Evolutionary conservation across 2,329 filamentous ascomycete genomes (phyloP).

Genomic region (Bipolaris cookei): DNA sequence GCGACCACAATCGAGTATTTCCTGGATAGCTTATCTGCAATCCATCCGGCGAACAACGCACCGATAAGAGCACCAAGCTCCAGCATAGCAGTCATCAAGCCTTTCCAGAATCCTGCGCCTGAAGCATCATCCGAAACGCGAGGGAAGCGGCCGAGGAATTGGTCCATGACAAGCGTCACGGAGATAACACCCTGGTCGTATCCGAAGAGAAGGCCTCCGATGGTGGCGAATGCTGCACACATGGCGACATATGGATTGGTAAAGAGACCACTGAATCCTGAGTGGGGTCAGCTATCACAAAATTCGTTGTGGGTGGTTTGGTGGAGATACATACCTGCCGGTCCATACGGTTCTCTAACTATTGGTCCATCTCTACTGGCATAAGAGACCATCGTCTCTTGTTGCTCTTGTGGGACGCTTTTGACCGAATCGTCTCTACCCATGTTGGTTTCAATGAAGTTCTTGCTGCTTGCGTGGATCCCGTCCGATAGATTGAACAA

Average conservation of each 20-base stretch:
- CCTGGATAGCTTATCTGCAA: slow-evolving; percentile 60
- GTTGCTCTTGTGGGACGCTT: slow-evolving; percentile 28
- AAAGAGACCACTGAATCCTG: slow-evolving; percentile 57
- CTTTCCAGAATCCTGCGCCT: slow-evolving; percentile 55
- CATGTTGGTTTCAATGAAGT: slow-evolving; percentile 13
- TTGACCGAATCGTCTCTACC: slow-evolving; percentile 29
- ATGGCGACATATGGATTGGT: slow-evolving; percentile 58
- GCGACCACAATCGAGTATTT: slow-evolving; percentile 61
- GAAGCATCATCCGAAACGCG: slow-evolving; percentile 51
- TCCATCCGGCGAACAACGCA: slow-evolving; percentile 51
- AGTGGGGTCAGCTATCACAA: slow-evolving; percentile 9
- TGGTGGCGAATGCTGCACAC: slow-evolving; percentile 59
- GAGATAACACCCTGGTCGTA: slow-evolving; percentile 56
- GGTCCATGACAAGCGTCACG: slow-evolving; percentile 60
- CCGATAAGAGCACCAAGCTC: slow-evolving; percentile 59
- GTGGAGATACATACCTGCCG: slow-evolving; percentile 31
- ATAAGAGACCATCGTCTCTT: slow-evolving; percentile 26
- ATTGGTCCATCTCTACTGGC: slow-evolving; percentile 20
- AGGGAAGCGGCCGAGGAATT: slow-evolving; percentile 57
- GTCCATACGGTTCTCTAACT: slow-evolving; percentile 41
- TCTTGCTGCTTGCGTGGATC: not conserved
- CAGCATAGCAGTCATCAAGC: slow-evolving; percentile 61
- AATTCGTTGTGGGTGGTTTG: not conserved
- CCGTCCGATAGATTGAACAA: slow-evolving; percentile 4
- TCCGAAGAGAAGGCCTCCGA: slow-evolving; percentile 59